phyloP scores from a whole-genome alignment of 345 rosid genomes.

The Citrus sinensis region DNA sequence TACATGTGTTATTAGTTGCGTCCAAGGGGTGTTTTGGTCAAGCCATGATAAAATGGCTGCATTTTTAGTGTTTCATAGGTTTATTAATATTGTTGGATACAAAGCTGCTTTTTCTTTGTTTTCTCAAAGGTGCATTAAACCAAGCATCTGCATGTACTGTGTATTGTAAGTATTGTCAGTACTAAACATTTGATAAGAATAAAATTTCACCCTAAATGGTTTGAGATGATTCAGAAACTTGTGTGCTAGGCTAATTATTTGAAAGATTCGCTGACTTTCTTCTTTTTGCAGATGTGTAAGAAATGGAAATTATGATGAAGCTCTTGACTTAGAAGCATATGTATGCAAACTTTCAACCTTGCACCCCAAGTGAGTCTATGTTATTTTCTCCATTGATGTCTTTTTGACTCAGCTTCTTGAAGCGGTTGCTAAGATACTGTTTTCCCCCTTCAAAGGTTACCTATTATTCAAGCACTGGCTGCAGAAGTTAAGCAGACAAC shows the following conservation, averaged over 20 bases:
- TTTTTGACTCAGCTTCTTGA: conserved; percentile 14
- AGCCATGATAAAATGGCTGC: background rate
- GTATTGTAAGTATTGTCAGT: background rate
- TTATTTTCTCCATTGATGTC: background rate
- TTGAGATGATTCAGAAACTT: background rate
- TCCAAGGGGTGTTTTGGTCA: background rate
- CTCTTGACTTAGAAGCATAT: conserved; percentile 95
- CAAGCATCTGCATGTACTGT: background rate
- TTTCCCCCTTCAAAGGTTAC: conserved; percentile 45
- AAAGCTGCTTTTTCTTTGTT: background rate
- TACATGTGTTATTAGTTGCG: background rate
- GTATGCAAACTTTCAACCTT: conserved; percentile 84
- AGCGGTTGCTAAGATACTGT: conserved; percentile 12
- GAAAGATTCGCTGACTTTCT: conserved; percentile 1
- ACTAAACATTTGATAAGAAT: background rate
- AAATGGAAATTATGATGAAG: conserved; percentile 95
- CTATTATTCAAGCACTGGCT: conserved; percentile 87
- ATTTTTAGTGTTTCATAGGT: background rate
- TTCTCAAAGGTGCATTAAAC: background rate
- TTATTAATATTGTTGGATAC: background rate
- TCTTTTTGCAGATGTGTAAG: conserved; percentile 75
- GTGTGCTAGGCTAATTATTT: background rate
- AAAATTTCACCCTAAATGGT: background rate
- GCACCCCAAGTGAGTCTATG: conserved; percentile 89
- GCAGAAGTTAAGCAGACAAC: conserved; percentile 90